Evolutionary conservation across 2,329 filamentous ascomycete species (phyloP), one percentile per base, ranked within the genome.

Genomic region (Byssochlamys sp.): DNA sequence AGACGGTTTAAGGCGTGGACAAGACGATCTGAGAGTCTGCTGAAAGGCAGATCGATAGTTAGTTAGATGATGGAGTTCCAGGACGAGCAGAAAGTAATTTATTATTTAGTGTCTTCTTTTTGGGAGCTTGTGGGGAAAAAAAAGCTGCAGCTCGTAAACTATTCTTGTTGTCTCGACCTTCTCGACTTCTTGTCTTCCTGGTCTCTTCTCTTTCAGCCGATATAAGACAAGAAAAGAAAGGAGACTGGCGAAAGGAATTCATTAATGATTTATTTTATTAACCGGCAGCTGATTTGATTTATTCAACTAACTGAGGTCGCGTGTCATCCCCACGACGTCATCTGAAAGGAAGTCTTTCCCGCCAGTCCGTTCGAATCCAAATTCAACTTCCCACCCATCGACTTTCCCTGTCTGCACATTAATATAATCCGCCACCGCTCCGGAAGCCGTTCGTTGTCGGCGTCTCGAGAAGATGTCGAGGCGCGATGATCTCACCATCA

Each of bases 1-100:
- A 64, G 59, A 2, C 61, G 58, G 1, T 61, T 62, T 19, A 60
- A 60, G 11, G 71, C 19, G 63, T 29, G 59, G 53, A 27, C 56
- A 19, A 19, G 1, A 6, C 35, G 14, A n/a, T 19, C 5, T 19
- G 35, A 45, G 39, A 31, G 29, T 31, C 7, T 19, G 39, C n/a
- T 24, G 2, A n/a, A 24, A 14, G n/a, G 14, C 19, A 19, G 19
- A 19, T 19, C 19, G 19, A 19, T 19, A 19, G 19, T 19, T 19
- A 19, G 19, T 1, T 19, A 19, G 39, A 45, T 45, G 14, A 45
- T 45, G n/a, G 35, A 45, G 39, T 14, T 7, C 14, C 12, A 4
- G 35, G 14, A 39, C 12, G 12, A 39, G 35, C n/a, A 19, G 5
- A 35, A 14, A 35, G 12, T 35, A 11, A 10, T 35, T 14, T 39